phyloP scores from a whole-genome alignment of 2,329 filamentous ascomycete genomes.

The Aureobasidium sp. region DNA sequence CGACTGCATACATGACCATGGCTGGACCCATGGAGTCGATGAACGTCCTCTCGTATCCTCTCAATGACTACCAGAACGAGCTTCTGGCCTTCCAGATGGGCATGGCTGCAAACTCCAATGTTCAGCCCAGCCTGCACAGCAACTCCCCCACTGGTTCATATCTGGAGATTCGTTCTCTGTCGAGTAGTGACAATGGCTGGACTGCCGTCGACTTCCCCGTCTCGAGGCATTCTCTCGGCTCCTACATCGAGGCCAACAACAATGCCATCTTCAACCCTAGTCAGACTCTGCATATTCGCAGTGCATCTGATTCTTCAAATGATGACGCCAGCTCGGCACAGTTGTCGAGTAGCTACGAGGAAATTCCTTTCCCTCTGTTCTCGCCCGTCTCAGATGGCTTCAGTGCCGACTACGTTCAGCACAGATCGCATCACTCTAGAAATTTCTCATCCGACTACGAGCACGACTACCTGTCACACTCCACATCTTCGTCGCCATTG shows the following conservation, averaged over 20 bases:
- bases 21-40: constrained; percentile 39
- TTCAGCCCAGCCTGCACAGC: constrained; percentile 36
- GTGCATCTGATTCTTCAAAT: constrained; percentile 75
- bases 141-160: constrained; percentile 73
- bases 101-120: constrained; percentile 41
- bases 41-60: constrained; percentile 36
- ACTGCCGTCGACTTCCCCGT: constrained; percentile 61
- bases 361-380: constrained; percentile 68
- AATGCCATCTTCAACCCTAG: constrained; percentile 82
- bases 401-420: constrained; percentile 50
- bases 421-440: constrained; percentile 26
- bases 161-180: constrained; percentile 79
- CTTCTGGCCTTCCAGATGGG: constrained; percentile 46
- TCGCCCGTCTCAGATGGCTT: constrained; percentile 70
- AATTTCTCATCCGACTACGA: constrained; percentile 21
- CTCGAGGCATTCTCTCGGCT: constrained; percentile 61
- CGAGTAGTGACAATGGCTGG: constrained; percentile 84
- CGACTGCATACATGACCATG: constrained; percentile 36
- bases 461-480: constrained; percentile 28
- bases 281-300: constrained; percentile 82
- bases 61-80: constrained; percentile 66
- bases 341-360: constrained; percentile 73
- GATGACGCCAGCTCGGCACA: constrained; percentile 50
- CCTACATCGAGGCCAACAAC: constrained; percentile 46
- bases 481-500: constrained; percentile 21